Evolutionary conservation across 345 rosid species (phyloP), one percentile per base, ranked within the genome.

Genomic region (Camelina neglecta): DNA sequence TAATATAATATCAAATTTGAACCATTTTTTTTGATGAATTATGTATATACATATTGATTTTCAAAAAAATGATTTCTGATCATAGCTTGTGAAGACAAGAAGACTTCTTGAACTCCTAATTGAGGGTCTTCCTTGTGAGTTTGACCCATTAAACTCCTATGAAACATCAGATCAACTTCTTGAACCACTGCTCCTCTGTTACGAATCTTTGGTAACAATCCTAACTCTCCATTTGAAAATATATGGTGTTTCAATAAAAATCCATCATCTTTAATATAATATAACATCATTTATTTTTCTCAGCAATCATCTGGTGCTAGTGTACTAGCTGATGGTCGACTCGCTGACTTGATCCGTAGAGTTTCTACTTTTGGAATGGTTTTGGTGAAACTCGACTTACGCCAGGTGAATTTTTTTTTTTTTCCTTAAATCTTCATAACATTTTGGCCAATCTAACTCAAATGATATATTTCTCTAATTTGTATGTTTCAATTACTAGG

Each of bases 51-150:
- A 48, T 36, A 44, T 12, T 33, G 16, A 36, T 15, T 47, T 33
- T 58, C 42, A 56, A 7, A 51, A 11, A 1, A 7, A 44, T 62
- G 12, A 8, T 53, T 29, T 73, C 10, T 76, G 64, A 62, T 78
- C 73, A 80, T 83, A 94, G 99, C 99, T 95, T 76, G 81, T 83
- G 88, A 92, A 83, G 88, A 83, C 99, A 47, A 75, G 85, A 73
- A 85, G 83, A 71, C 81, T 93, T 75, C 82, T 92, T 77, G 99
- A 95, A 79, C 89, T 88, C 75, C 85, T 88, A 68, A 93, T 95
- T 26, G 99, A 92, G 85, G 97, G 87, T 84, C 90, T 92, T 82
- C 99, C 97, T 16, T 90, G 99, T 78, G 99, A 92, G 69, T 78
- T 81, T 76, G 96, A 90, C 60, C 80, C 89, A 60, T 79, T 81